Percentiles rank a stretch among this genome's conserved stretches.
Evolutionary conservation across 768 basidiomycete species (phyloP).

Genomic region (Kwoniella sp.): DNA sequence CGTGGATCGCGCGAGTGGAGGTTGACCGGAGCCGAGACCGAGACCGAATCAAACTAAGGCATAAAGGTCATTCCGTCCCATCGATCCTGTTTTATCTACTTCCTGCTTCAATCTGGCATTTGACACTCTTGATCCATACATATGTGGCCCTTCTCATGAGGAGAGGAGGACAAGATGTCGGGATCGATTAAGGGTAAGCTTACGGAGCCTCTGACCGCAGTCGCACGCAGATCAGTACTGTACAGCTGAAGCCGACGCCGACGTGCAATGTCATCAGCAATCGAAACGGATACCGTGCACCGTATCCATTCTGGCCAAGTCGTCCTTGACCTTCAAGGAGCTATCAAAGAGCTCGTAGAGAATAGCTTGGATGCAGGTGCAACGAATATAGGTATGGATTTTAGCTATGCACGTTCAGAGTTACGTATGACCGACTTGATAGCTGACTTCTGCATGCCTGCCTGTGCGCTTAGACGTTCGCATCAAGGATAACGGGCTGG

Average conservation of each 20-base stretch:
- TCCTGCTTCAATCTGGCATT: too few species aligned
- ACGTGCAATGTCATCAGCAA: constrained; percentile 59
- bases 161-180: constrained; percentile 6
- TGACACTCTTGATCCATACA: too few species aligned
- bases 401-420: too few species aligned
- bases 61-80: not conserved
- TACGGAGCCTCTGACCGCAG: not conserved
- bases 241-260: too few species aligned
- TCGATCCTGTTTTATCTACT: too few species aligned
- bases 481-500: constrained; percentile 83
- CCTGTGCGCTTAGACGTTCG: constrained; percentile 68
- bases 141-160: too few species aligned
- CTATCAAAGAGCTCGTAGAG: constrained; percentile 94
- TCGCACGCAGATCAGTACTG: too few species aligned
- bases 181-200: constrained; percentile 31
- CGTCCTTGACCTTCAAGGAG: constrained; percentile 86
- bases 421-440: too few species aligned
- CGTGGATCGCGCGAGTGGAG: constrained; percentile 9
- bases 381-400: constrained; percentile 73
- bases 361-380: constrained; percentile 93
- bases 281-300: constrained; percentile 78
- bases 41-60: not conserved
- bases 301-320: constrained; percentile 93
- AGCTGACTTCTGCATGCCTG: not conserved
- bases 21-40: not conserved